Evolutionary conservation across 2,329 filamentous ascomycete genomes (phyloP).

Genomic region (Amauroascus niger): DNA sequence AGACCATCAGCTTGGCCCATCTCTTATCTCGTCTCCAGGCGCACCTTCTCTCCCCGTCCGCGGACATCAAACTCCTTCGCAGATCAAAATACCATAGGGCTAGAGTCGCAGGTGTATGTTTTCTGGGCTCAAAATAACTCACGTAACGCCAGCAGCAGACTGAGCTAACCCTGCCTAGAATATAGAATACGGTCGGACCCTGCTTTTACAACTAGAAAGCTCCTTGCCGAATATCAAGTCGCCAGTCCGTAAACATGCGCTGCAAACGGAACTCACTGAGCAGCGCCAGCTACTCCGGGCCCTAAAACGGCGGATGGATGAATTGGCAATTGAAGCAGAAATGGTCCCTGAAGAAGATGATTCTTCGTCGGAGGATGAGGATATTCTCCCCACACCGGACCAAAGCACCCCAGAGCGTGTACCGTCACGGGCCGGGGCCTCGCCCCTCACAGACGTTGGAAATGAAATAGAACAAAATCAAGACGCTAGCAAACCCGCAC

Average conservation of each 20-base stretch:
- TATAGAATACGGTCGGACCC: conserved; percentile 37
- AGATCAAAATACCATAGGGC: conserved; percentile 36
- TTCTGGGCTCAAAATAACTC: neutral
- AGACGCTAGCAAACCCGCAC: neutral
- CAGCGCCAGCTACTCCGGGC: conserved; percentile 30
- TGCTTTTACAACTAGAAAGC: conserved; percentile 35
- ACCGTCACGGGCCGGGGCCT: conserved; percentile 9
- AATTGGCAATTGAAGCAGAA: conserved; percentile 24
- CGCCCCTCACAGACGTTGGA: conserved; percentile 4
- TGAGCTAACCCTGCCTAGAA: conserved; percentile 26
- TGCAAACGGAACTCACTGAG: conserved; percentile 33
- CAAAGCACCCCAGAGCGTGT: conserved; percentile 14
- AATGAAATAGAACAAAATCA: neutral
- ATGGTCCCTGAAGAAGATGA: conserved; percentile 3
- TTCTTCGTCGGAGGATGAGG: conserved; percentile 21
- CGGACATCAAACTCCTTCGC: conserved; percentile 31
- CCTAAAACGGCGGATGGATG: conserved; percentile 28
- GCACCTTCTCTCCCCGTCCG: conserved; percentile 33
- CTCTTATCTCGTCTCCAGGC: conserved; percentile 37
- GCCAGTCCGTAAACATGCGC: conserved; percentile 31
- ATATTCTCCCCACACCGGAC: conserved; percentile 24
- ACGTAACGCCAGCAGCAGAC: neutral
- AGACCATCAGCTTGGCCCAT: conserved; percentile 34
- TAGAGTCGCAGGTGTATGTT: conserved; percentile 33
- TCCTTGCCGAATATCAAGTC: conserved; percentile 34